phyloP scores from a whole-genome alignment of 1,284 basidiomycete genomes.

The Gomphus sp. region DNA sequence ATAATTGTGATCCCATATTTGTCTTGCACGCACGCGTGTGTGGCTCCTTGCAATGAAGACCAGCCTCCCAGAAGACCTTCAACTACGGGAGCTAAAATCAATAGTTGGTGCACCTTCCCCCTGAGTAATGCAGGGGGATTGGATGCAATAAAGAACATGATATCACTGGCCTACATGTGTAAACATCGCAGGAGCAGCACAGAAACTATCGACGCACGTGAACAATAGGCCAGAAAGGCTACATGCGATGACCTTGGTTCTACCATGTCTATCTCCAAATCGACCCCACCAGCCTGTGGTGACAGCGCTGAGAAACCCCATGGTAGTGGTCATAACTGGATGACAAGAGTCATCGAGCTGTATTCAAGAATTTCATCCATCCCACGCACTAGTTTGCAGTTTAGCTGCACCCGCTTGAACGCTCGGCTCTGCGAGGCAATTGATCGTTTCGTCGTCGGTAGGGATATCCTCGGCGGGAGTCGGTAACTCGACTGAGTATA shows the following conservation, averaged over 20 bases:
- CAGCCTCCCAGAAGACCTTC: constrained; percentile 87
- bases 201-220: constrained; percentile 41
- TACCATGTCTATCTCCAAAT: constrained; percentile 70
- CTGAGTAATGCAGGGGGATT: constrained; percentile 56
- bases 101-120: constrained; percentile 58
- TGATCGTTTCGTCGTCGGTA: constrained; percentile 38
- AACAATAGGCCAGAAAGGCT: constrained; percentile 65
- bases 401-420: constrained; percentile 61
- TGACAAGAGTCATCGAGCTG: not conserved
- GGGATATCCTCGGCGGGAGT: constrained; percentile 35
- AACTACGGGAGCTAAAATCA: constrained; percentile 73
- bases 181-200: constrained; percentile 11
- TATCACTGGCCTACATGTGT: constrained; percentile 40
- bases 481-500: constrained; percentile 9
- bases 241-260: constrained; percentile 66
- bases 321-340: constrained; percentile 47
- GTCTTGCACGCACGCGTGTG: constrained; percentile 64
- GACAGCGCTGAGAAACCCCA: constrained; percentile 75
- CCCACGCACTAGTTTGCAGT: constrained; percentile 43
- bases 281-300: constrained; percentile 87
- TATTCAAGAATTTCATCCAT: constrained; percentile 24
- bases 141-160: constrained; percentile 71
- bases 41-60: constrained; percentile 69
- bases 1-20: constrained; percentile 9
- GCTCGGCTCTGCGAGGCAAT: constrained; percentile 50